Conservation (phyloP, 768 basidiomycete genomes). For the Pleurotus tuoliensis region DNA sequence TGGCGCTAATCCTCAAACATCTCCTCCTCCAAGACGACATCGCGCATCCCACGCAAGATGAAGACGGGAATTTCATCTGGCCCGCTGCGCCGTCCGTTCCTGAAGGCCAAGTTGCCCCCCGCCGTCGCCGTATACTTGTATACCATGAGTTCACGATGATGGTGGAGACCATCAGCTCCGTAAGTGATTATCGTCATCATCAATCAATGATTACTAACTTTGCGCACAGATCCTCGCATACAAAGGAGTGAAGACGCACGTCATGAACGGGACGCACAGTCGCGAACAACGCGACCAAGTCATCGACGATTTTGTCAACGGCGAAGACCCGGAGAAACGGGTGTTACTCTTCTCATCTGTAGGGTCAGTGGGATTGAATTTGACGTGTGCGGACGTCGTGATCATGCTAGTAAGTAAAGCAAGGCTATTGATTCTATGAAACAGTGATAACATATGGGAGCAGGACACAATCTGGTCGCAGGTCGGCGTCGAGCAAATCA, state of each 20-base stretch:
- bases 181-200: too few relatives aligned
- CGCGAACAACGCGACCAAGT: not conserved
- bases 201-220: too few relatives aligned
- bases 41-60: not conserved
- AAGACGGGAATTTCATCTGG: not conserved
- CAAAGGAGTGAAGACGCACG: not conserved
- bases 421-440: too few relatives aligned
- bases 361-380: not conserved
- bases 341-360: conserved; percentile 6
- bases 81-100: not conserved
- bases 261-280: not conserved
- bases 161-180: too few relatives aligned
- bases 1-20: not conserved
- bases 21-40: not conserved
- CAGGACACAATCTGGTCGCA: conserved; percentile 10
- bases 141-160: too few relatives aligned
- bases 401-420: conserved; percentile 1
- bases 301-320: not conserved
- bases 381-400: conserved; percentile 2
- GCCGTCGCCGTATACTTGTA: too few relatives aligned
- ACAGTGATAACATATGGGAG: too few relatives aligned
- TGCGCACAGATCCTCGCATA: too few relatives aligned
- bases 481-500: conserved; percentile 1
- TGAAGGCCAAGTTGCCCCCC: not conserved
- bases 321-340: not conserved